Percentiles rank a stretch among this genome's conserved stretches.
phyloP scores from a whole-genome alignment of 768 basidiomycete species.

The Lanmaoa pseudosensibilis region DNA sequence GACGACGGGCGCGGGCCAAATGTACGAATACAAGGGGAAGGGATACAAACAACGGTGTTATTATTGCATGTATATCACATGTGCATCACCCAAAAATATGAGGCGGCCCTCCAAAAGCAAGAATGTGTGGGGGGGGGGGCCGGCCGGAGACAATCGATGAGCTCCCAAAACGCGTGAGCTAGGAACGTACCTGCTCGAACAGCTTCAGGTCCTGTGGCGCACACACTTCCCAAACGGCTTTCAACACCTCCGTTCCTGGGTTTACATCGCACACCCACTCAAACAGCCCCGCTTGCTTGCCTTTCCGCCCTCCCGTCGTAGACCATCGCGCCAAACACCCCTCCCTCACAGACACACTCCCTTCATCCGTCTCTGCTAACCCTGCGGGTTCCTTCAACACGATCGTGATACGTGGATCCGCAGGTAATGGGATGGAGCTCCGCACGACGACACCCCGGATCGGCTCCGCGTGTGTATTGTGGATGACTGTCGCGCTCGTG shows the following conservation, averaged over 20 bases:
- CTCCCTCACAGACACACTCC: conserved; percentile 5
- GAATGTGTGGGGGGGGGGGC: too few relatives aligned
- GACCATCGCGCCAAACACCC: conserved; percentile 23
- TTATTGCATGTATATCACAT: background rate
- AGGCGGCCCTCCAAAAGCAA: background rate
- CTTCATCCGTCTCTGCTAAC: conserved; percentile 22
- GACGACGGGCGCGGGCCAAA: background rate
- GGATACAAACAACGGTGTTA: background rate
- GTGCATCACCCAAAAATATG: too few relatives aligned
- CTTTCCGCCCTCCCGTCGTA: conserved; percentile 15
- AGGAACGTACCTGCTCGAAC: conserved; percentile 10
- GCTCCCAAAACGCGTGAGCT: background rate
- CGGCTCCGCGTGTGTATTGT: conserved; percentile 13
- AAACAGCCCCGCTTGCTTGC: conserved; percentile 23
- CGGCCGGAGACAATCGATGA: too few relatives aligned
- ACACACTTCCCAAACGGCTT: conserved; percentile 31
- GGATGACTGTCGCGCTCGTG: conserved; percentile 16
- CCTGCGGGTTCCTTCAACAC: conserved; percentile 26
- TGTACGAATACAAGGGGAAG: background rate
- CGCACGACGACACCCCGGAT: conserved; percentile 24
- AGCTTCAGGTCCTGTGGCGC: conserved; percentile 22
- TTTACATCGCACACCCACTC: conserved; percentile 33
- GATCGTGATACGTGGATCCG: conserved; percentile 31
- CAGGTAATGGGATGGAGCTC: conserved; percentile 27
- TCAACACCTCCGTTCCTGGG: conserved; percentile 27